Evolutionary conservation across 2,329 filamentous ascomycete species (phyloP).

Genomic region (Aspergillus cejpii): DNA sequence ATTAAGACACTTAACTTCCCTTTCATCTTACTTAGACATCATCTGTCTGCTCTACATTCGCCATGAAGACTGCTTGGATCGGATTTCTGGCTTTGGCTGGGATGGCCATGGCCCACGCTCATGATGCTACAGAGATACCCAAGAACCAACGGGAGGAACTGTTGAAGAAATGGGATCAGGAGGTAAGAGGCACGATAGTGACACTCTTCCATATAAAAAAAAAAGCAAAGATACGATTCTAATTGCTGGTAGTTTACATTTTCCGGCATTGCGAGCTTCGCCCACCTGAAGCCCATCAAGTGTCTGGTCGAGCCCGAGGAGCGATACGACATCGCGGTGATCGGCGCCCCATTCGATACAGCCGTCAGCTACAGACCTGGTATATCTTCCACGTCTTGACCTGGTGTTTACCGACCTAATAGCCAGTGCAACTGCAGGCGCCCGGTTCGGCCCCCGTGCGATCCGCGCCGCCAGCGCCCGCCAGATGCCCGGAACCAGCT

Average conservation of each 20-base stretch:
- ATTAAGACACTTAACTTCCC: no score
- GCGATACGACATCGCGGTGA: slow-evolving; percentile 63
- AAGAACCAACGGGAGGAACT: slow-evolving; percentile 39
- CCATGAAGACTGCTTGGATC: slow-evolving; percentile 28
- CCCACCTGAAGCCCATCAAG: slow-evolving; percentile 61
- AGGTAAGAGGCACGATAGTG: slow-evolving; percentile 28
- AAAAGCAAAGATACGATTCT: background rate
- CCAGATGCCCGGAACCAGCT: slow-evolving; percentile 71
- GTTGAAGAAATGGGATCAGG: slow-evolving; percentile 44
- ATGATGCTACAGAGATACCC: slow-evolving; percentile 37
- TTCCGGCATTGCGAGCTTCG: slow-evolving; percentile 67
- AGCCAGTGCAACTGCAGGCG: slow-evolving; percentile 43
- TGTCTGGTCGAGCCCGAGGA: slow-evolving; percentile 61
- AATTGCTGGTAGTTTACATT: slow-evolving; percentile 52
- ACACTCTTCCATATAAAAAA: background rate
- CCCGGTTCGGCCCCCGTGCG: slow-evolving; percentile 77
- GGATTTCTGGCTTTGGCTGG: slow-evolving; percentile 30
- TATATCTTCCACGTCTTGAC: slow-evolving; percentile 22
- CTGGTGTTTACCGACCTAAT: background rate
- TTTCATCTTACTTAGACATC: background rate
- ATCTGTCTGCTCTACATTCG: background rate
- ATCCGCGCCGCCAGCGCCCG: slow-evolving; percentile 78
- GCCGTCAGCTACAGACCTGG: slow-evolving; percentile 64
- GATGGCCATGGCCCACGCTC: slow-evolving; percentile 31
- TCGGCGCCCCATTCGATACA: slow-evolving; percentile 69